Conservation (phyloP, 129 eudicot species). For the Gnaphalium uliginosum region DNA sequence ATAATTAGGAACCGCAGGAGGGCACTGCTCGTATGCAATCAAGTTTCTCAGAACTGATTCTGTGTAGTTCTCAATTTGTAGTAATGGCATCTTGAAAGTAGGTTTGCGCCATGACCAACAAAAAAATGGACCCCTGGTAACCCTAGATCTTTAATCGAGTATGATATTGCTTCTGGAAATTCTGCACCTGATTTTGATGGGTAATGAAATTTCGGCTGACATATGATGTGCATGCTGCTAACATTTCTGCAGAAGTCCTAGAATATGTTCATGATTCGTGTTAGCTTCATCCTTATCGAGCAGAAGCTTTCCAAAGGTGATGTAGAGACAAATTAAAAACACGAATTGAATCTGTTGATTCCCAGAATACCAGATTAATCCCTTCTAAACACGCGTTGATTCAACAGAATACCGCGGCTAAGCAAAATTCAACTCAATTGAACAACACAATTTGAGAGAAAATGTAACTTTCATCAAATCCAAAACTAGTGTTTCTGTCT, state of each 20-base stretch:
- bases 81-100: neutral
- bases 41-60: conserved; percentile 1
- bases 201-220: neutral
- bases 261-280: conserved; percentile 11
- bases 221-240: neutral
- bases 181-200: neutral
- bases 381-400: no score
- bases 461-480: no score
- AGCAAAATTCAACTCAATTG: no score
- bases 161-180: neutral
- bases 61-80: neutral
- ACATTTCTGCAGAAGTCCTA: conserved; percentile 11
- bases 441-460: no score
- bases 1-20: neutral
- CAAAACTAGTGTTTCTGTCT: no score
- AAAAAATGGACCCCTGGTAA: neutral
- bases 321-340: no score
- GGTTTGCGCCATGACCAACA: neutral
- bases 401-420: no score
- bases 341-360: no score
- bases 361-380: no score
- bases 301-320: neutral
- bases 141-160: neutral
- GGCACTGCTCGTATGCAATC: conserved; percentile 22
- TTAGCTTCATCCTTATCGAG: neutral